Conservation (phyloP, 768 basidiomycete species). For the Obba rivulosa region DNA sequence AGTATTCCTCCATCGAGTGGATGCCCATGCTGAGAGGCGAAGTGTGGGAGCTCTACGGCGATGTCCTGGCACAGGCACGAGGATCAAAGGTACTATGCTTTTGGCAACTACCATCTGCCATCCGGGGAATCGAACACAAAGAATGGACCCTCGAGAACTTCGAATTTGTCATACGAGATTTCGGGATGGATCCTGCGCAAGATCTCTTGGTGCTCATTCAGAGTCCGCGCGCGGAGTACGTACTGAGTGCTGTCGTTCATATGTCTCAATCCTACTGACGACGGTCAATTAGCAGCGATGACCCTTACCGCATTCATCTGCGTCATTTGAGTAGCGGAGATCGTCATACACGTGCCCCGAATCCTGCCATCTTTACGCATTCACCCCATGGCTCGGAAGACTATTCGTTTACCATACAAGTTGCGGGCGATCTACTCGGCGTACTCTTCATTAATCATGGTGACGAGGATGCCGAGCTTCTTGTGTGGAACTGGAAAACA, state of each 20-base stretch:
- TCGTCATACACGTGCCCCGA: conserved; percentile 38
- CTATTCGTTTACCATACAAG: conserved; percentile 45
- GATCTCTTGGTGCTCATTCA: conserved; percentile 55
- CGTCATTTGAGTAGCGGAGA: conserved; percentile 40
- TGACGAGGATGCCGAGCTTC: conserved; percentile 36
- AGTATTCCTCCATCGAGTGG: conserved; percentile 7
- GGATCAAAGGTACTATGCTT: conserved; percentile 33
- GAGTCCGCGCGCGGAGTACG: conserved; percentile 13
- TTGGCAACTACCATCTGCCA: conserved; percentile 42
- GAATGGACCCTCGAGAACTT: conserved; percentile 36
- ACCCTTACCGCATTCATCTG: conserved; percentile 29
- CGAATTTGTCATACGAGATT: conserved; percentile 42
- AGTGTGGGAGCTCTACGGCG: conserved; percentile 56
- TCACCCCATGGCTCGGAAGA: neutral
- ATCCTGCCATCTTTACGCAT: conserved; percentile 26
- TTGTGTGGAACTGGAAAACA: conserved; percentile 67
- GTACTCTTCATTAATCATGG: conserved; percentile 38
- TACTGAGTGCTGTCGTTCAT: neutral
- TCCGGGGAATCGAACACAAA: conserved; percentile 40
- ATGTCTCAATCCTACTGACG: neutral
- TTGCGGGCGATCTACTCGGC: conserved; percentile 47
- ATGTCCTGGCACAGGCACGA: conserved; percentile 43
- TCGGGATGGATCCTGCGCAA: conserved; percentile 62
- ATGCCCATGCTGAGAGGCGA: conserved; percentile 38
- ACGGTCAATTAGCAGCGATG: neutral